Percentiles rank a stretch among this genome's conserved stretches.
phyloP scores from a whole-genome alignment of 1,284 basidiomycete genomes.

The Cutaneotrichosporon sp. region DNA sequence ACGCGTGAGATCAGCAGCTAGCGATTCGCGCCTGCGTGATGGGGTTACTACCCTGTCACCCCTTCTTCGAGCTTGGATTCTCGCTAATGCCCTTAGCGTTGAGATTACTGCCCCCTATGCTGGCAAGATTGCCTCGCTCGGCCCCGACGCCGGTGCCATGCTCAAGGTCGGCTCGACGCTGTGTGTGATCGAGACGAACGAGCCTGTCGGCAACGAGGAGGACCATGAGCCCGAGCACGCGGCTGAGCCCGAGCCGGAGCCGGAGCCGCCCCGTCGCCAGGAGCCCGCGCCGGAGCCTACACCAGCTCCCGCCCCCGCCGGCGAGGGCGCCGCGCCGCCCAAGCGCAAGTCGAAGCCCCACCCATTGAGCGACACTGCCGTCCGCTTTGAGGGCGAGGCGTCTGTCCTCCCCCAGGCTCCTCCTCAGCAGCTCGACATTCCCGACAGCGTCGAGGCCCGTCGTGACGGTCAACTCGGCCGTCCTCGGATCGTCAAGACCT shows the following conservation, averaged over 20 bases:
- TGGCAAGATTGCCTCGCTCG: slow-evolving; percentile 66
- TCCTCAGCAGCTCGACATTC: neutral
- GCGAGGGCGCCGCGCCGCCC: neutral
- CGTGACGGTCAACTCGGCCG: neutral
- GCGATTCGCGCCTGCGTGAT: neutral
- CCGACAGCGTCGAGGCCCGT: slow-evolving; percentile 17
- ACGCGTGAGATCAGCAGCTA: neutral
- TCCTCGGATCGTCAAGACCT: slow-evolving; percentile 28
- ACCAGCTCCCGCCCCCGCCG: neutral
- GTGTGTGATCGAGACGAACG: slow-evolving; percentile 64
- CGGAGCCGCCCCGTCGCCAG: neutral
- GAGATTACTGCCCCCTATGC: slow-evolving; percentile 88
- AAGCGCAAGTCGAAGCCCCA: slow-evolving; percentile 13
- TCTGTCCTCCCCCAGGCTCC: slow-evolving; percentile 31
- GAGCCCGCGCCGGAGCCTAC: neutral
- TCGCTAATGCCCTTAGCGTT: slow-evolving; percentile 54
- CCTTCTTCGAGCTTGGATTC: too few species aligned
- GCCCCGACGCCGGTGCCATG: slow-evolving; percentile 75
- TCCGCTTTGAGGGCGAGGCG: slow-evolving; percentile 38
- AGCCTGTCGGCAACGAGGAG: slow-evolving; percentile 10
- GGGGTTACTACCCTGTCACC: too few species aligned
- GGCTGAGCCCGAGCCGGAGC: slow-evolving; percentile 3
- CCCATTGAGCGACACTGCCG: slow-evolving; percentile 21
- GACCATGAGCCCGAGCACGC: slow-evolving; percentile 12
- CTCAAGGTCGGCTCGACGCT: slow-evolving; percentile 80